These are phyloP conservation scores for Salix udensis DNA, from an alignment of 345 rosid genomes.

Conservation along the genomic window DNA sequence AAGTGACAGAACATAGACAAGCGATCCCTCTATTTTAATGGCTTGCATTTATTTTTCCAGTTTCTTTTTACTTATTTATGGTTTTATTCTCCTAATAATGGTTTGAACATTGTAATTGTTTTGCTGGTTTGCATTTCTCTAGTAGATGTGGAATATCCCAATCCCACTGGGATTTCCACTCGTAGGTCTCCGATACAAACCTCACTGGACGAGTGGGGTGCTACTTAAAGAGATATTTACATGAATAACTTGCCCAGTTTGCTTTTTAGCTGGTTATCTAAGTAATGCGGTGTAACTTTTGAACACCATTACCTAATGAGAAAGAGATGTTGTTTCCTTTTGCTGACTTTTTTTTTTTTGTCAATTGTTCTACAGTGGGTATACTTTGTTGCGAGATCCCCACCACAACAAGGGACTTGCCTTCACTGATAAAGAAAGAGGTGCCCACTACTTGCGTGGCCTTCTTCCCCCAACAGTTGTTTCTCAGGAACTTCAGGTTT, in stretches of 20 bases:
- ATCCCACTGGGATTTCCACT: background rate
- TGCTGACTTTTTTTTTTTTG: background rate
- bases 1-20: too few relatives aligned
- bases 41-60: too few relatives aligned
- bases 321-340: background rate
- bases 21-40: too few relatives aligned
- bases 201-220: too few relatives aligned
- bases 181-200: too few relatives aligned
- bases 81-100: too few relatives aligned
- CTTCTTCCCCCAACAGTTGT: conserved; percentile 86
- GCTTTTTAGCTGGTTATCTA: background rate
- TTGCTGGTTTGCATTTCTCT: background rate
- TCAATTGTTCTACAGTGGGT: conserved; percentile 51
- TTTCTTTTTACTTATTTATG: too few relatives aligned
- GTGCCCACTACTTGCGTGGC: conserved; percentile 87
- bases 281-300: background rate
- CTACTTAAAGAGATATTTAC: too few relatives aligned
- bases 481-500: conserved; percentile 89
- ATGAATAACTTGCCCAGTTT: too few relatives aligned
- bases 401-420: conserved; percentile 98
- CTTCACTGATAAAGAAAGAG: conserved; percentile 73
- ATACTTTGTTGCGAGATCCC: conserved; percentile 90
- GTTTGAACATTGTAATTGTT: too few relatives aligned
- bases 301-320: background rate
- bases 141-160: background rate